Evolutionary conservation across 2,329 filamentous ascomycete genomes (phyloP), one percentile per base, ranked within the genome.

Genomic region (Fusarium verticillioides): DNA sequence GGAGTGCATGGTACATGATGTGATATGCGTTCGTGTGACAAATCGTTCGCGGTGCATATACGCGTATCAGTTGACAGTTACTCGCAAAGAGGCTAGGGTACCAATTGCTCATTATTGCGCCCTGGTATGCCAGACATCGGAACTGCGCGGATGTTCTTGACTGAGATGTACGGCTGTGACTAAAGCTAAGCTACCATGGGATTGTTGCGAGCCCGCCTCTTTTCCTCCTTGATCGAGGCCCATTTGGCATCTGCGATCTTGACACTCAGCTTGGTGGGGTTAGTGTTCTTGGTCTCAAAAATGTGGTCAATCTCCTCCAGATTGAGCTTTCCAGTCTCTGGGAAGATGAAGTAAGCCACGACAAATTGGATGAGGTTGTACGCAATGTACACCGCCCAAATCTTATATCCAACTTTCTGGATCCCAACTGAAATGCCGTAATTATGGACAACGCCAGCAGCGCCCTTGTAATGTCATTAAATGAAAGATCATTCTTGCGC

Each of bases 281-380:
- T 73, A 12, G 42, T 39, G 2, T 67, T 63, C 53, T 69, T 61
- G n/a, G 75, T 77, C 43, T 77, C 74, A 36, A 77, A 77, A 16
- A 76, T 77, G 21, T 68, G 60, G n/a, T 77, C 75, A 43, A 77
- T 77, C 36, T 77, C 74, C 23, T 77, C 75, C 4, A 77, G 44
- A 15, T 73, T 75, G 2, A 77, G 44, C 61, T 76, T 75, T 52
- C 65, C 63, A 7, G 75, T 76, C 52, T 77, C 74, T 0, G 75
- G 75, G 46, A 77, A 77, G 18, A 75, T 32, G 10, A 75, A 75
- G 16, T 76, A 76, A 9, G 75, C 72, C 15, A 62, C 52, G 5
- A 76, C 13, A 8, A 72, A 64, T 23, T 77, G 75, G 9, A 70
- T 9, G 6, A 61, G 49, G 44, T 76, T 77, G 57, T 76, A 76